Base-by-base conservation (phyloP, 495 filamentous ascomycete species). In the Collariella sp. region DNA sequence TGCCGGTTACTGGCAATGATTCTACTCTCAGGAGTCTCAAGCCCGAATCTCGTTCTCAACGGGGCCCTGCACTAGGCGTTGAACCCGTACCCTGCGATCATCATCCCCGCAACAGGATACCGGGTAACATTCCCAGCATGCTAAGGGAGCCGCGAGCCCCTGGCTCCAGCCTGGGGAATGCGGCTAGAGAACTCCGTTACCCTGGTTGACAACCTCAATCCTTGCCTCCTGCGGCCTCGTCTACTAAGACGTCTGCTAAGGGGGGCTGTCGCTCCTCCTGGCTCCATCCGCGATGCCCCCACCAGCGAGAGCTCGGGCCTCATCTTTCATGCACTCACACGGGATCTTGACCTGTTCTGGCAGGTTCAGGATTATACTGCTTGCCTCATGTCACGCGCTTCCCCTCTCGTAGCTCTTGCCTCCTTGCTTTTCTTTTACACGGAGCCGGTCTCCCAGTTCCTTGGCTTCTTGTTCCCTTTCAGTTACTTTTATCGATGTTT, bases 301-400 rank as follows among this genome's bases (percentile, higher is more conserved):
- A 19, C 29, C 44, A 44, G 52, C 16, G 50, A 36, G 48, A 60
- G 59, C 58, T 58, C 56, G 61, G 52, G 57, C 38, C 48, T 23
- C 26, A 39, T 58, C 55, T 46, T 18, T 65, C 55, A 65, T 65
- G 65, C 65, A 52, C 34, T 41, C 52, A 52, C n/a, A 53, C 53
- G 50, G 58, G 47, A 57, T 20, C 47, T 38, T 56, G 63, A 55
- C 59, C 64, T 19, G 16, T 54, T 44, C 42, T n/a, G 31, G 50
- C 58, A 56, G 34, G 52, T 46, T 51, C 23, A 39, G 39, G 23
- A 64, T 63, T 66, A 59, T 65, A 63, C 69, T 62, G 56, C 55
- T 59, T 66, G 66, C 62, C 67, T 62, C 52, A 46, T 49, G 59
- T 60, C 57, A 57, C 65, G 60, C 53, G 58, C 62, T 56, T 59